Base-by-base conservation (phyloP, 179 eudicot species). In the Corrigiola litoralis region DNA sequence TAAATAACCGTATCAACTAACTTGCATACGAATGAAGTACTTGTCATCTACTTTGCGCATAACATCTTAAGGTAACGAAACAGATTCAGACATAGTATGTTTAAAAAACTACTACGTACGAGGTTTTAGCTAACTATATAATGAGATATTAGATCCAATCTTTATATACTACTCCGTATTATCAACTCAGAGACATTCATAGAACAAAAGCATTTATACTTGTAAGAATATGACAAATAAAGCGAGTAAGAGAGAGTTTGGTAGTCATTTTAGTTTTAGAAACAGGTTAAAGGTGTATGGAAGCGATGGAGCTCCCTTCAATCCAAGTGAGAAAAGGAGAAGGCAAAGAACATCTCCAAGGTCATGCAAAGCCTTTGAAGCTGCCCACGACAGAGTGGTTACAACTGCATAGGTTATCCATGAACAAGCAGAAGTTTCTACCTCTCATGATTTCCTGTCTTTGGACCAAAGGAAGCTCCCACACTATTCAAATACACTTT, bases 241-340 rank as follows among this genome's bases (percentile, higher is more conserved):
- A n/a, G n/a, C n/a, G 12, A 9, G 44, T 1, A 3, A 5, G 42
- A 8, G 7, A 38, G 10, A 0, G 44, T 38, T 38, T 38, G 44
- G 10, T 12, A 2, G 44, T 9, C 13, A 9, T 38, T 12, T 38
- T 16, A 12, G 13, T 24, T 3, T 5, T 13, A 52, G 17, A 13
- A 20, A n/a, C 16, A 52, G 18, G 27, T 9, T 12, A 1, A 14
- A 0, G 25, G 31, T 13, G 17, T 3, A 16, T 9, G 1, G 27
- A 3, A 34, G 17, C 13, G 40, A 49, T 2, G 58, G 59, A 64
- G 68, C 68, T 64, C 68, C 68, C 59, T 64, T 64, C 68, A 64
- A 50, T 64, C 68, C 68, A 64, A 65, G 20, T 2, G 27, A 65
- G 68, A 65, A 65, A 65, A 65, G 68, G 68, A 65, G 68, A 65